phyloP scores from a whole-genome alignment of 2,329 filamentous ascomycete species.

The Aspergillus caelatus region DNA sequence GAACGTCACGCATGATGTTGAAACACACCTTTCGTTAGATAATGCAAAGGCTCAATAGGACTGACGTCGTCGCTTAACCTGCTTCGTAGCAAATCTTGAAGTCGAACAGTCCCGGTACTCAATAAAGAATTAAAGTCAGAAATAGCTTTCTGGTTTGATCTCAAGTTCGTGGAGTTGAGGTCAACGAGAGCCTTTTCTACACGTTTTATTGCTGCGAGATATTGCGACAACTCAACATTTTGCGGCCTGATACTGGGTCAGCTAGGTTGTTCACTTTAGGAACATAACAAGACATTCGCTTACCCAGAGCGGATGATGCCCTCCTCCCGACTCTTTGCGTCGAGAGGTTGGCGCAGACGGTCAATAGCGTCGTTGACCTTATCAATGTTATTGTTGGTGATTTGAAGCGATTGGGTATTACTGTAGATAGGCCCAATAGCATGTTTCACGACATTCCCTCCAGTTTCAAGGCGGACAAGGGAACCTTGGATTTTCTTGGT shows the following conservation, averaged over 20 bases:
- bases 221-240: conserved; percentile 78
- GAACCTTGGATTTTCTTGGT: conserved; percentile 96
- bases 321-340: conserved; percentile 90
- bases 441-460: conserved; percentile 86
- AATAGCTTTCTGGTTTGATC: conserved; percentile 88
- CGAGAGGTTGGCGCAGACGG: conserved; percentile 82
- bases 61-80: conserved; percentile 76
- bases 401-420: conserved; percentile 86
- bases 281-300: conserved; percentile 19
- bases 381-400: conserved; percentile 88
- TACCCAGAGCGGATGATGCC: conserved; percentile 81
- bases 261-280: not conserved
- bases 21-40: conserved; percentile 76
- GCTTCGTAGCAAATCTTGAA: conserved; percentile 82
- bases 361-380: conserved; percentile 84
- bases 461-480: conserved; percentile 78
- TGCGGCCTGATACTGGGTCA: conserved; percentile 60
- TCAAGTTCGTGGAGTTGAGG: conserved; percentile 85
- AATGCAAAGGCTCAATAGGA: conserved; percentile 86
- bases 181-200: conserved; percentile 82
- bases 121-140: conserved; percentile 76
- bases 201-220: conserved; percentile 86
- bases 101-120: conserved; percentile 75
- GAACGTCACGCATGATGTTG: not conserved
- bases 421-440: conserved; percentile 90